Conservation (phyloP, 2,329 filamentous ascomycete species). For the Cladosporium sp. region DNA sequence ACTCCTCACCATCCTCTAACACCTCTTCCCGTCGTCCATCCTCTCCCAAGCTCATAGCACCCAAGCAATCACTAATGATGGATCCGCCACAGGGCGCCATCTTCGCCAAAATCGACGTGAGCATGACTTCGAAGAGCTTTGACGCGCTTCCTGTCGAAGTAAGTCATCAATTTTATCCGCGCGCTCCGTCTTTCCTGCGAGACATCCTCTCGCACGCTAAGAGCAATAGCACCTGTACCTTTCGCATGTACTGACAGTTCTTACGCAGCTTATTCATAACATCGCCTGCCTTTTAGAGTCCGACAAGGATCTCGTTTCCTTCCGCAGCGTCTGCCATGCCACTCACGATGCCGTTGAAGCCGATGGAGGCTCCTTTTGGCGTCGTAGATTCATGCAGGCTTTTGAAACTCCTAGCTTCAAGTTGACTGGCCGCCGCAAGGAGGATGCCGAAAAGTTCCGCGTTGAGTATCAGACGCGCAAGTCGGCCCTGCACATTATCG, state of each 20-base stretch:
- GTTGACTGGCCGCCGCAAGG: conserved; percentile 12
- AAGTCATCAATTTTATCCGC: not conserved
- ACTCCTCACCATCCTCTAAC: not conserved
- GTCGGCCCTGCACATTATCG: conserved; percentile 17
- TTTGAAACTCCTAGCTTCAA: conserved; percentile 34
- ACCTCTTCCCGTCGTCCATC: not conserved
- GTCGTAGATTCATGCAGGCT: conserved; percentile 36
- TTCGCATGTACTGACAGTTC: not conserved
- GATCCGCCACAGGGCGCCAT: too few species aligned
- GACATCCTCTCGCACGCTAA: not conserved
- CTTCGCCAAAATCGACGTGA: not conserved
- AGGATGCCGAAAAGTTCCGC: conserved; percentile 30
- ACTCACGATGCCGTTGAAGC: conserved; percentile 39
- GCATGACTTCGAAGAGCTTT: conserved; percentile 18
- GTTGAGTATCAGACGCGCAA: conserved; percentile 34
- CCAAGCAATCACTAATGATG: not conserved
- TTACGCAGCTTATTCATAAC: conserved; percentile 36
- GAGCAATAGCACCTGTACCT: not conserved
- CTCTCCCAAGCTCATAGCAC: not conserved
- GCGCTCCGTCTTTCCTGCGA: not conserved
- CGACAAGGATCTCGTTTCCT: conserved; percentile 43
- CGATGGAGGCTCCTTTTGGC: conserved; percentile 45
- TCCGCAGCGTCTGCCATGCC: conserved; percentile 36
- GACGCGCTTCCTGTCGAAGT: conserved; percentile 26
- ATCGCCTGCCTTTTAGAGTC: conserved; percentile 35